These are phyloP conservation scores for Penicillium sclerotigenum DNA, from an alignment of 2,329 filamentous ascomycete species.

Conservation along the genomic window DNA sequence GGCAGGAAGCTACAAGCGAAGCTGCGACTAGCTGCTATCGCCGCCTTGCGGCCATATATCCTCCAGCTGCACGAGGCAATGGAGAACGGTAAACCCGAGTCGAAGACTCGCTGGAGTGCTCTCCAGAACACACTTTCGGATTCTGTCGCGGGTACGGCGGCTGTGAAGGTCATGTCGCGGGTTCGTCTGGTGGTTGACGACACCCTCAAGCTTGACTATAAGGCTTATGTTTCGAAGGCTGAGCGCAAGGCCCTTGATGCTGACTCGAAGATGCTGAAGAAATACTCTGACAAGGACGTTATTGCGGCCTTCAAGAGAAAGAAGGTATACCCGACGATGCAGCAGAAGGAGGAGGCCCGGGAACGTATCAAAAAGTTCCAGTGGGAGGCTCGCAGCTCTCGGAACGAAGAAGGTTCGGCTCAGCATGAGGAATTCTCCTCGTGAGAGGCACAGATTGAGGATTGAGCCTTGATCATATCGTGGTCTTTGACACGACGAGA, in stretches of 20 bases:
- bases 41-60: constrained; percentile 28
- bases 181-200: constrained; percentile 38
- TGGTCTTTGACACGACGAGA: background rate
- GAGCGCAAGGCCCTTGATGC: constrained; percentile 23
- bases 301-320: constrained; percentile 11
- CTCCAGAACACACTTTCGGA: constrained; percentile 17
- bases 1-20: constrained; percentile 27
- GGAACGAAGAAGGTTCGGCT: background rate
- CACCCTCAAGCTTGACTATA: constrained; percentile 27
- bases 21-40: constrained; percentile 25
- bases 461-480: background rate
- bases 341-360: constrained; percentile 22
- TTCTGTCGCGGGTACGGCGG: constrained; percentile 24
- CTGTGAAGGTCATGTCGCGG: constrained; percentile 25
- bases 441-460: background rate
- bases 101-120: constrained; percentile 1
- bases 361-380: constrained; percentile 9
- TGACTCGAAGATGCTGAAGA: constrained; percentile 29
- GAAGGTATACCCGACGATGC: constrained; percentile 23
- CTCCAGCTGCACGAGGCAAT: constrained; percentile 30
- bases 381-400: background rate
- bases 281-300: constrained; percentile 29
- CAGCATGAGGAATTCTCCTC: background rate
- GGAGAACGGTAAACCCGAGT: constrained; percentile 13
- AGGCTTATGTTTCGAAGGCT: constrained; percentile 23